Evolutionary conservation across 23 red algal species (phyloP).

Genomic region (Pyropia yezoensis): DNA sequence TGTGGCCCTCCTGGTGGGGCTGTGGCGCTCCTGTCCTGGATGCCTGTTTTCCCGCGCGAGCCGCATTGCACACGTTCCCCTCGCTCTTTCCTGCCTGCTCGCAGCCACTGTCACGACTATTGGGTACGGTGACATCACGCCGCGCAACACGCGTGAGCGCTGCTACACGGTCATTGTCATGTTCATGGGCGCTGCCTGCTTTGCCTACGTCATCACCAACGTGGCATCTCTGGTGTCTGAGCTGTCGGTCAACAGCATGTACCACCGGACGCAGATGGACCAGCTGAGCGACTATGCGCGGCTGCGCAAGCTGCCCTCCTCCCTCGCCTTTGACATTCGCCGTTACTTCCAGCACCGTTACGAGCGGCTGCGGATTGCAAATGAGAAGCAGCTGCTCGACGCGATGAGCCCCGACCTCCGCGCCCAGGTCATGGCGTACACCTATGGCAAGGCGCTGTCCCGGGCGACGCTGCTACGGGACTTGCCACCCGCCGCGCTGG

Average conservation of each 20-base stretch:
- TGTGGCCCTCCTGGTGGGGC: too few relatives aligned
- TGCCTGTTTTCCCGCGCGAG: too few relatives aligned
- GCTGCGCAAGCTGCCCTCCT: conserved; percentile 16
- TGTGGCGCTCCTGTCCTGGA: too few relatives aligned
- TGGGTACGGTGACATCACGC: conserved; percentile 69
- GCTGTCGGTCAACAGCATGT: conserved; percentile 23
- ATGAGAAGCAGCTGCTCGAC: conserved; percentile 21
- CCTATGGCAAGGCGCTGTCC: conserved; percentile 5
- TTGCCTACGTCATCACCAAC: conserved; percentile 57
- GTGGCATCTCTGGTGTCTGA: conserved; percentile 27
- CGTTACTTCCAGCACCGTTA: conserved; percentile 30
- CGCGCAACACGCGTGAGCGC: conserved; percentile 36
- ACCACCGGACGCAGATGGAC: conserved; percentile 53
- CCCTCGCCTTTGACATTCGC: conserved; percentile 22
- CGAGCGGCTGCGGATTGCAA: conserved; percentile 6
- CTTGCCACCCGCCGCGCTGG: conserved; percentile 9
- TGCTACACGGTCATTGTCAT: conserved; percentile 53
- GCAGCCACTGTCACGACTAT: conserved; percentile 65
- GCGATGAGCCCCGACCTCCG: conserved; percentile 34
- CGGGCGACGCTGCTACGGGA: conserved; percentile 3
- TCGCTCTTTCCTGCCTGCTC: too few relatives aligned
- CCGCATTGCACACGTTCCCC: too few relatives aligned
- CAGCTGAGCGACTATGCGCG: conserved; percentile 13
- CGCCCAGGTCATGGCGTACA: conserved; percentile 13
- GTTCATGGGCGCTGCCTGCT: conserved; percentile 60